Conservation (phyloP, 768 basidiomycete genomes). For the Kwoniella heveanensis region DNA sequence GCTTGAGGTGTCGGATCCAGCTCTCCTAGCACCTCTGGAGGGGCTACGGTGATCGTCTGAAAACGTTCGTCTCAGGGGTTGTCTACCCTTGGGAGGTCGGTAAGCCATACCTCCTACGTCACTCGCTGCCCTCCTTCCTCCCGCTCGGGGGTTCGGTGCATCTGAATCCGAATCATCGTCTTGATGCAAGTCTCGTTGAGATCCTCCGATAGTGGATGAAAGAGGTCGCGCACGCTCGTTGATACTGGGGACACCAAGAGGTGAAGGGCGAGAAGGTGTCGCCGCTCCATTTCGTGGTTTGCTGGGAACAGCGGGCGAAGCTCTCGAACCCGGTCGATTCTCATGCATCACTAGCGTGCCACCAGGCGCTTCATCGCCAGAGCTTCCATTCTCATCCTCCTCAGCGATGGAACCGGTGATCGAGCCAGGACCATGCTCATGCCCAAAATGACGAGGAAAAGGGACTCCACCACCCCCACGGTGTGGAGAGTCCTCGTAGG, state of each 20-base stretch:
- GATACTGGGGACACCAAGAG: slow-evolving; percentile 47
- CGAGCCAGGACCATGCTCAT: slow-evolving; percentile 32
- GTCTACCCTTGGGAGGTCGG: slow-evolving; percentile 38
- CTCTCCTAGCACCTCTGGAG: not conserved
- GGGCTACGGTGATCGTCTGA: slow-evolving; percentile 34
- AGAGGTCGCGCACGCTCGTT: slow-evolving; percentile 32
- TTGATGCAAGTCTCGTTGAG: slow-evolving; percentile 9
- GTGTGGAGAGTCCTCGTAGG: slow-evolving; percentile 40
- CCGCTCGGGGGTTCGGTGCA: slow-evolving; percentile 23
- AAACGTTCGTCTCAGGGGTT: slow-evolving; percentile 43
- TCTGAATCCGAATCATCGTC: slow-evolving; percentile 25
- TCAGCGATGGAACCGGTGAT: slow-evolving; percentile 54
- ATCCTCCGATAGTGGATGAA: slow-evolving; percentile 26
- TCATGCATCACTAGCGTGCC: slow-evolving; percentile 51
- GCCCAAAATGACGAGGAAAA: slow-evolving; percentile 32
- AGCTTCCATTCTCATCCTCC: slow-evolving; percentile 52
- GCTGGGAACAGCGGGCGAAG: slow-evolving; percentile 4
- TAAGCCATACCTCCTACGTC: slow-evolving; percentile 51
- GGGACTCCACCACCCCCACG: slow-evolving; percentile 8
- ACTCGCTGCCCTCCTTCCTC: slow-evolving; percentile 48
- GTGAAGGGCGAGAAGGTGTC: slow-evolving; percentile 29
- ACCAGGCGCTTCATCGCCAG: slow-evolving; percentile 43
- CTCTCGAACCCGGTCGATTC: slow-evolving; percentile 42
- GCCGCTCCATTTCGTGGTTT: slow-evolving; percentile 3
- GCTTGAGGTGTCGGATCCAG: slow-evolving; percentile 46